These are phyloP conservation scores for Apiospora koreana DNA, from an alignment of 2,329 filamentous ascomycete genomes.

Conservation along the genomic window DNA sequence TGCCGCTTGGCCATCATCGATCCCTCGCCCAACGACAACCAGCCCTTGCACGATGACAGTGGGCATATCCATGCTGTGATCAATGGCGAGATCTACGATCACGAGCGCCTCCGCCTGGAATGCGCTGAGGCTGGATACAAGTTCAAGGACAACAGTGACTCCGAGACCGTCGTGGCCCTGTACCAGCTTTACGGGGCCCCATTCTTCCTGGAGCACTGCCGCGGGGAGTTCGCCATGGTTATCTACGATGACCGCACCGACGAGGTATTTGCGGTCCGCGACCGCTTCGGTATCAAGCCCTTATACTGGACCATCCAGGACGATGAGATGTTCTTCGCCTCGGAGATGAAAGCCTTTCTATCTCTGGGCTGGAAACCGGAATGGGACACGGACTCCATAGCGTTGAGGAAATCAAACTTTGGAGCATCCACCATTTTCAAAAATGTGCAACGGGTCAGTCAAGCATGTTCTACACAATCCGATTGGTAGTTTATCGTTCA, in stretches of 20 bases:
- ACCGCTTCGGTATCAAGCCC: conserved; percentile 60
- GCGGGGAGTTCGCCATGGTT: conserved; percentile 56
- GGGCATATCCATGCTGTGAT: conserved; percentile 53
- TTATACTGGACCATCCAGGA: conserved; percentile 49
- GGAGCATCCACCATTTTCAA: not conserved
- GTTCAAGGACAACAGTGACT: conserved; percentile 46
- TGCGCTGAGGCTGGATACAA: conserved; percentile 36
- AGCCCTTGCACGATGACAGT: conserved; percentile 44
- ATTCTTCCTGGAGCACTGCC: conserved; percentile 39
- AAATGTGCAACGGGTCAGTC: not conserved
- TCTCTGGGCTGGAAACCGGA: conserved; percentile 51
- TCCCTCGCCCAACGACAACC: conserved; percentile 43
- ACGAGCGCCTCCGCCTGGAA: conserved; percentile 41
- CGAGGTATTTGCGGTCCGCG: conserved; percentile 47
- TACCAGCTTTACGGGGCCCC: conserved; percentile 47
- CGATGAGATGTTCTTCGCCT: conserved; percentile 45
- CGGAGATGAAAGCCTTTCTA: conserved; percentile 56
- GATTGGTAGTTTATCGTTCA: conserved; percentile 32
- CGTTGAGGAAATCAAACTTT: conserved; percentile 40
- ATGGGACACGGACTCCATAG: conserved; percentile 52
- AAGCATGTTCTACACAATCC: not conserved
- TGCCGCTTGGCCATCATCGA: conserved; percentile 54
- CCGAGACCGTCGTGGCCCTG: conserved; percentile 49
- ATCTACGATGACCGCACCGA: conserved; percentile 47
- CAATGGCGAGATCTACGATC: conserved; percentile 60